These are phyloP conservation scores for Candida buenavistaensis DNA, from an alignment of 1,139 yeast genomes.

Conservation along the genomic window DNA sequence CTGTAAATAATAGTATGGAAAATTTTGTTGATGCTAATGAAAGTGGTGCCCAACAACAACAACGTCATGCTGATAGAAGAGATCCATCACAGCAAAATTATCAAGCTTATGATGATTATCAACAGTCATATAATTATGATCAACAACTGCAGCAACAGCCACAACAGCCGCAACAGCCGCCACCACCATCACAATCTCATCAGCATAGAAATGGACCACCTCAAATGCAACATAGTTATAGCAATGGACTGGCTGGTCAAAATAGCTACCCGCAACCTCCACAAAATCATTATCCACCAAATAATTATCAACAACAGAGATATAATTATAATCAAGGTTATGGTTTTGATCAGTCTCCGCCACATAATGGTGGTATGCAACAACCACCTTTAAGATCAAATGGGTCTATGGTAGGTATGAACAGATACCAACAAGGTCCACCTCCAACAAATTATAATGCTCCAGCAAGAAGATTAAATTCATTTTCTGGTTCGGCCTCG, in stretches of 20 bases:
- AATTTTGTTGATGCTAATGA: constrained; percentile 10
- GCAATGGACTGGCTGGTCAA: constrained; percentile 1
- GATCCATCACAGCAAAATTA: constrained; percentile 24
- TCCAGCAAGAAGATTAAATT: constrained; percentile 13
- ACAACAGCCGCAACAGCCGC: constrained; percentile 3
- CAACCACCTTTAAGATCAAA: constrained; percentile 24
- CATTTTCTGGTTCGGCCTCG: constrained; percentile 8
- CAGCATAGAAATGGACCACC: constrained; percentile 8
- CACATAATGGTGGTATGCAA: constrained; percentile 35
- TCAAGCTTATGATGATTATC: constrained; percentile 8
- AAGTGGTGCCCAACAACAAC: constrained; percentile 4
- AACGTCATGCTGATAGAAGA: constrained; percentile 1
- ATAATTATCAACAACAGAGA: constrained; percentile 6
- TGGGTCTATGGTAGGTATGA: constrained; percentile 14
- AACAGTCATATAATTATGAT: constrained; percentile 1
- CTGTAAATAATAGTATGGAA: constrained; percentile 4
- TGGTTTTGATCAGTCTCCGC: constrained; percentile 30
- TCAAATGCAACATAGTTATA: constrained; percentile 6
- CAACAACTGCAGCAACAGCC: constrained; percentile 17
- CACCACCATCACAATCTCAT: constrained; percentile 4
- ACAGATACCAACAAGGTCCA: constrained; percentile 13
- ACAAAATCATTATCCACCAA: constrained; percentile 3
- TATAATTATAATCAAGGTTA: constrained; percentile 3
- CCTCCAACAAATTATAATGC: constrained; percentile 8
- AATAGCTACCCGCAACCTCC: constrained; percentile 6